phyloP scores from a whole-genome alignment of 148 eudicot genomes.

The Nepenthes gracilis region DNA sequence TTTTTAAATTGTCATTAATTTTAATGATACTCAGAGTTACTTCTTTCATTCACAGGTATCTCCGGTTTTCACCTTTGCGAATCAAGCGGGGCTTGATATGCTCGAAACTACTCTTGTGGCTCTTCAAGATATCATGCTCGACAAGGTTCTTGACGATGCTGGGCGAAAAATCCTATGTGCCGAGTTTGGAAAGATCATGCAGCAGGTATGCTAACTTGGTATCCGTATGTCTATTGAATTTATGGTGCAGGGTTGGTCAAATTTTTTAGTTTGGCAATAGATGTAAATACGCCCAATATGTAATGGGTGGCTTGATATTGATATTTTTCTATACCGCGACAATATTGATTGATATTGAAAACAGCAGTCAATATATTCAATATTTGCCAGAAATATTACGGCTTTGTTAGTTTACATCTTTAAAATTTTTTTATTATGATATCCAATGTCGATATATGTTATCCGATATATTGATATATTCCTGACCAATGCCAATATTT shows the following conservation, averaged over 20 bases:
- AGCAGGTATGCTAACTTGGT: constrained; percentile 21
- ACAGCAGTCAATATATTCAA: too few species aligned
- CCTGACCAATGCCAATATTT: too few species aligned
- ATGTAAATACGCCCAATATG: too few species aligned
- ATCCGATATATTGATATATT: too few species aligned
- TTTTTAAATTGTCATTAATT: neutral
- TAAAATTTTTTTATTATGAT: too few species aligned
- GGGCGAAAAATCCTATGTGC: constrained; percentile 39
- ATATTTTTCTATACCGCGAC: too few species aligned
- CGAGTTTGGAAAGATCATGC: constrained; percentile 47
- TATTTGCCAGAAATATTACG: too few species aligned
- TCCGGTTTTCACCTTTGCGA: constrained; percentile 47
- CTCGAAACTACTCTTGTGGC: constrained; percentile 55
- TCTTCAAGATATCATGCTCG: constrained; percentile 52
- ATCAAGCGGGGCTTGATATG: constrained; percentile 65
- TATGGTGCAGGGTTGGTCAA: neutral
- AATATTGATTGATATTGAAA: too few species aligned
- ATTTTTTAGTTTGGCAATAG: neutral
- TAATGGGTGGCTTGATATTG: too few species aligned
- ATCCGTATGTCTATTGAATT: neutral
- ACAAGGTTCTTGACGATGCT: constrained; percentile 44
- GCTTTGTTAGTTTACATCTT: too few species aligned
- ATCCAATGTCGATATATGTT: too few species aligned
- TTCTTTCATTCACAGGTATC: constrained; percentile 26
- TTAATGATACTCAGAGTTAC: too few species aligned